Evolutionary conservation across 352 stramenopile species (phyloP).

Genomic region (Plasmopara muralis): DNA sequence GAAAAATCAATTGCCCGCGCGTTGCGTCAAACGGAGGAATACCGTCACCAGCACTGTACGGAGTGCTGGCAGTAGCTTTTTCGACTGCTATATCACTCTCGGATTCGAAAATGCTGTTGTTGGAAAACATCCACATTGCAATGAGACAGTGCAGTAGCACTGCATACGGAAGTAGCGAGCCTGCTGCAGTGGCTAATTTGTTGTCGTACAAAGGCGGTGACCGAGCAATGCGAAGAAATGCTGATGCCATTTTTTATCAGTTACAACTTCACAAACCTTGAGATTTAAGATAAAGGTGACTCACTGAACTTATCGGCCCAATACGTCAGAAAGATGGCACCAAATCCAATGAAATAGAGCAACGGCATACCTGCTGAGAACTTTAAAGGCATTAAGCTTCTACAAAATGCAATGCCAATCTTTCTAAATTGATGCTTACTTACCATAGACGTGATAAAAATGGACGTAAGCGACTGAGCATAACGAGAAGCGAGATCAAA

Average conservation of each 20-base stretch:
- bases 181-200: conserved; percentile 52
- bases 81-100: conserved; percentile 18
- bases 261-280: neutral
- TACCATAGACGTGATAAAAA: conserved; percentile 81
- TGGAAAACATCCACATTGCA: conserved; percentile 85
- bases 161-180: conserved; percentile 62
- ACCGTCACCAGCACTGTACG: conserved; percentile 30
- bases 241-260: conserved; percentile 8
- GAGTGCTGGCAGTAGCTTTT: conserved; percentile 9
- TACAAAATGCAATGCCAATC: neutral
- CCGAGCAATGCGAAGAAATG: conserved; percentile 63
- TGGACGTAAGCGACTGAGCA: conserved; percentile 64
- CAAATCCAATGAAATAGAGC: conserved; percentile 65
- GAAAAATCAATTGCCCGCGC: conserved; percentile 41
- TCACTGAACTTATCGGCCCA: conserved; percentile 86
- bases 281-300: neutral
- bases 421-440: neutral
- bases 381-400: conserved; percentile 15
- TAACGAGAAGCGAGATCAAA: conserved; percentile 73
- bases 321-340: conserved; percentile 71
- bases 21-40: conserved; percentile 50
- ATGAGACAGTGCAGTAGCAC: conserved; percentile 67
- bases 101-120: conserved; percentile 76
- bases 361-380: conserved; percentile 80
- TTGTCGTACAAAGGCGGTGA: conserved; percentile 67